Evolutionary conservation across 75 land plant genomes (phyloP), one percentile per base, ranked within the genome.

Genomic region (Isoetes taiwanensis): DNA sequence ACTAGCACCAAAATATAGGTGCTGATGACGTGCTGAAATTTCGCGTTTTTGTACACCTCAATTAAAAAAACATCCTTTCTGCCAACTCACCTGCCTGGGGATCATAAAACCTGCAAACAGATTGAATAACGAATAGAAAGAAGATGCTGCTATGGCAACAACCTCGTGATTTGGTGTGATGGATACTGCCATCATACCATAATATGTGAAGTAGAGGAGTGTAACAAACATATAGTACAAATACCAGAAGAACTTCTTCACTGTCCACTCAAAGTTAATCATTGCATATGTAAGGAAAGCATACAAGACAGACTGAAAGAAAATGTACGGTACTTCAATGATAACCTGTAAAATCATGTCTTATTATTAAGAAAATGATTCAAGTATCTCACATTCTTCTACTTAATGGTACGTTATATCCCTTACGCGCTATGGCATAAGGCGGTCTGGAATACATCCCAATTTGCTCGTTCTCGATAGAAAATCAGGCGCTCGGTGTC

Each of bases 81-180:
- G n/a, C n/a, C n/a, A n/a, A 34, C 71, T 1, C 65, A 74, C 81
- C 56, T n/a, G n/a, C n/a, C n/a, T n/a, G n/a, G 50, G 50, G 50
- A 46, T 16, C 25, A 46, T 5, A 23, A 46, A 46, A 8, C 50
- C 50, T 6, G 50, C 50, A 19, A 46, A 46, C 12, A 46, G 19
- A 23, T 46, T 46, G 50, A 46, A 46, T 6, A 46, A 23, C 6
- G 50, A 46, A n/a, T 46, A 46, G 50, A 46, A 46, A 8, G 50
- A 19, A 6, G 6, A 46, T 16, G 21, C 23, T 5, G 25, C 8
- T 5, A 46, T 46, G 50, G 50, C 50, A 6, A 23, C 50, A 46
- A 46, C 50, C 23, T 46, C 25, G 25, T 46, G 50, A 23, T 46
- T 46, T 46, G 50, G 50, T 19, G 50, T 8, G 5, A 46, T 16